A percentile compares a stretch with the other conserved stretches of the same genome.
phyloP scores from a whole-genome alignment of 495 filamentous ascomycete species.

The Stereocaulon alpinum region DNA sequence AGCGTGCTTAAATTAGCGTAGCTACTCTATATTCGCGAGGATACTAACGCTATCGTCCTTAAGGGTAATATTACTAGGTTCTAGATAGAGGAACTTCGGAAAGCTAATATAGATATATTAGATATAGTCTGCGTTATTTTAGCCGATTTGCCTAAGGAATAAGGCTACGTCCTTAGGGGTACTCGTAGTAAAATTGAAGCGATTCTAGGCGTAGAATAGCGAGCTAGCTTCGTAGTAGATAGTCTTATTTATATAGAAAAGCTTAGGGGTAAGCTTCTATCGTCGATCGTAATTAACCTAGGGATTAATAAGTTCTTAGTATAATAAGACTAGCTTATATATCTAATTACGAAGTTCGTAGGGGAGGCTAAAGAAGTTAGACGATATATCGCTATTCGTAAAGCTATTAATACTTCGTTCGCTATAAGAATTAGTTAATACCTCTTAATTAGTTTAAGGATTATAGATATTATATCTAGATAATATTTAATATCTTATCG shows the following conservation, averaged over 20 bases:
- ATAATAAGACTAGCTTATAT: too few relatives aligned
- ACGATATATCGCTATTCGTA: too few relatives aligned
- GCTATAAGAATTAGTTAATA: too few relatives aligned
- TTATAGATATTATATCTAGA: too few relatives aligned
- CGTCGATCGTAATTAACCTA: too few relatives aligned
- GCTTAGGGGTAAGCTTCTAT: background rate
- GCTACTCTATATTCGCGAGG: slow-evolving; percentile 4
- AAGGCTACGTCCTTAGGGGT: slow-evolving; percentile 6
- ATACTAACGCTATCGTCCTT: background rate
- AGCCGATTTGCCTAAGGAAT: slow-evolving; percentile 1
- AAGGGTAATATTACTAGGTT: background rate
- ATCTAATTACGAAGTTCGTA: too few relatives aligned
- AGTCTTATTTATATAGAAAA: background rate
- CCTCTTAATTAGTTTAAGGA: too few relatives aligned
- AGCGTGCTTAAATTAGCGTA: background rate
- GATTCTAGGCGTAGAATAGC: slow-evolving; percentile 1
- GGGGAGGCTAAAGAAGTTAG: too few relatives aligned
- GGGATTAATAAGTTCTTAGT: too few relatives aligned
- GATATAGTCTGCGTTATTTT: slow-evolving; percentile 7
- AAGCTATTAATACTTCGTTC: too few relatives aligned
- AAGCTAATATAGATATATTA: background rate
- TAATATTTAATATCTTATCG: too few relatives aligned
- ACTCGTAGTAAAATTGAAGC: slow-evolving; percentile 1
- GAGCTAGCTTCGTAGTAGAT: slow-evolving; percentile 6
- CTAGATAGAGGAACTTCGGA: slow-evolving; percentile 2